Percentiles rank a stretch among this genome's conserved stretches.
These are phyloP conservation scores for Pyrenophora teres DNA, from an alignment of 2,329 filamentous ascomycete species.

Conservation along the genomic window DNA sequence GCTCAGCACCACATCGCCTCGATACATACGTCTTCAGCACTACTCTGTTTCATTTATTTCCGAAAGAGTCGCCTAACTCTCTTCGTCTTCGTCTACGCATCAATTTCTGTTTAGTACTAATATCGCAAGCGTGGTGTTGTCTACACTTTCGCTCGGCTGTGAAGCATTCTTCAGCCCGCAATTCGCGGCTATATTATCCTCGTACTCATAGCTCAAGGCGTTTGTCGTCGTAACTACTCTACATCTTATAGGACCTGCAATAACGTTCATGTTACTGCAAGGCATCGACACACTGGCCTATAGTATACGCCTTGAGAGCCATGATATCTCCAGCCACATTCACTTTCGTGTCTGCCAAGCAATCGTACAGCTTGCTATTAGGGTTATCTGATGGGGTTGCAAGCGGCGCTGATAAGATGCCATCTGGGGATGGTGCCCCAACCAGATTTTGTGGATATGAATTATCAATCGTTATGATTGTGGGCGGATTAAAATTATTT, in stretches of 20 bases:
- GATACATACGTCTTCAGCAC: not conserved
- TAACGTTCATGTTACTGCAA: not conserved
- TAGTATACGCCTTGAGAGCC: not conserved
- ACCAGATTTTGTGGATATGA: not conserved
- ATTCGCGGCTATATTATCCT: not conserved
- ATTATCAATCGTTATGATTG: not conserved
- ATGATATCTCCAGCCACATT: not conserved
- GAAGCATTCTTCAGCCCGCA: not conserved
- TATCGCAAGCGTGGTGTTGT: conserved; percentile 1
- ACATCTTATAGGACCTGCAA: not conserved
- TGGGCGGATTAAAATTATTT: too few species aligned
- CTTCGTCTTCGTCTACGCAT: not conserved
- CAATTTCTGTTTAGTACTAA: not conserved
- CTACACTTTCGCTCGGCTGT: not conserved
- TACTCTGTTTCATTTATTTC: not conserved
- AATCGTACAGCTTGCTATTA: not conserved
- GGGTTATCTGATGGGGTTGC: too few species aligned
- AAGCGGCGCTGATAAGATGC: too few species aligned
- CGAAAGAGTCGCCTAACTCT: too few species aligned
- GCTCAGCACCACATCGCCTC: not conserved
- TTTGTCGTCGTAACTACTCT: not conserved
- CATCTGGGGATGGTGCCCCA: too few species aligned
- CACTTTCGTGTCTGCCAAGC: not conserved
- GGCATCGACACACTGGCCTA: not conserved
- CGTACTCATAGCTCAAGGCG: not conserved